Conservation (phyloP, 768 basidiomycete species). For the Suillus alpinus region DNA sequence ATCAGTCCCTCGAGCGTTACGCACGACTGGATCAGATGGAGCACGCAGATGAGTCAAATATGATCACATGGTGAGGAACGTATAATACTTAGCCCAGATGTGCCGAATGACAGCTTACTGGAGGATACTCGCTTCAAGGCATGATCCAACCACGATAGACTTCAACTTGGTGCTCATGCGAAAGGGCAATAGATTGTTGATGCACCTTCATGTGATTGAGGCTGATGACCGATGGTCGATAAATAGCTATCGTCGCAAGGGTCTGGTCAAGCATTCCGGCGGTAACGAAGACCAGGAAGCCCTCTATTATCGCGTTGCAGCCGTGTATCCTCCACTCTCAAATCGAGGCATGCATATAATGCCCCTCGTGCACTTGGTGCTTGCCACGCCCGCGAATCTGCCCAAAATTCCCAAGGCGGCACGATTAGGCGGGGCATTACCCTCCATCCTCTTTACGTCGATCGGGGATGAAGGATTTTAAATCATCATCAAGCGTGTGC, state of each 20-base stretch:
- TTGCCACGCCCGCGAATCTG: slow-evolving; percentile 31
- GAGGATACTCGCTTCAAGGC: slow-evolving; percentile 59
- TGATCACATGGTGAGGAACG: slow-evolving; percentile 47
- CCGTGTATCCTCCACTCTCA: slow-evolving; percentile 47
- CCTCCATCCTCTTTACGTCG: no score
- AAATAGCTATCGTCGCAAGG: slow-evolving; percentile 33
- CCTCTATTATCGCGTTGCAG: slow-evolving; percentile 44
- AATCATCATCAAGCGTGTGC: no score
- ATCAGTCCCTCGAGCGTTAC: slow-evolving; percentile 46
- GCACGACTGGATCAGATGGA: slow-evolving; percentile 38
- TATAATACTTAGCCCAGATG: not conserved
- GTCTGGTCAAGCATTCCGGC: slow-evolving; percentile 26
- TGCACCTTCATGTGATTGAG: not conserved
- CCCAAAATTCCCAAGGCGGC: slow-evolving; percentile 24
- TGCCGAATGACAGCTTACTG: not conserved
- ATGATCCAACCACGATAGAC: slow-evolving; percentile 46
- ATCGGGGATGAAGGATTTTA: no score
- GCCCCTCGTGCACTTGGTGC: slow-evolving; percentile 53
- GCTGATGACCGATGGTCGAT: slow-evolving; percentile 19
- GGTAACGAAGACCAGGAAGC: slow-evolving; percentile 2
- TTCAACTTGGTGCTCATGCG: slow-evolving; percentile 61
- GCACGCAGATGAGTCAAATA: slow-evolving; percentile 41
- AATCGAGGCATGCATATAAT: slow-evolving; percentile 54
- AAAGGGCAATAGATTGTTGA: slow-evolving; percentile 46
- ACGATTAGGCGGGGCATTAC: no score